These are phyloP conservation scores for Chamaenerion angustifolium DNA, from an alignment of 345 rosid species.

Conservation along the genomic window DNA sequence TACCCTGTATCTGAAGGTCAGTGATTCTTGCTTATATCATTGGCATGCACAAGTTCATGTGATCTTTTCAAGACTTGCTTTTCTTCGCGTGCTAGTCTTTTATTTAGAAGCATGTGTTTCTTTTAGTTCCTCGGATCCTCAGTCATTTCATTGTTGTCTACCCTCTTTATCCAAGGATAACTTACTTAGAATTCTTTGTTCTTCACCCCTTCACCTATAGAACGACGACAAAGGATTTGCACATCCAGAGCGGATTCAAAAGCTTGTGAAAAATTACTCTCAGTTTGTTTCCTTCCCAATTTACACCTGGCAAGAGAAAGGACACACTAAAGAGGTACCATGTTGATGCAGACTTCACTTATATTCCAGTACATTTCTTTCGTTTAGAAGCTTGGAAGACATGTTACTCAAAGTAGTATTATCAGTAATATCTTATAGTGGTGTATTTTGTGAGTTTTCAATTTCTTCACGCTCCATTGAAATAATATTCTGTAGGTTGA, in stretches of 20 bases:
- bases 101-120: too few relatives aligned
- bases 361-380: not conserved
- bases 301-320: constrained; percentile 95
- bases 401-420: not conserved
- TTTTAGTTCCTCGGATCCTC: too few relatives aligned
- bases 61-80: not conserved
- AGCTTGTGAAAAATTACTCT: constrained; percentile 91
- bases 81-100: not conserved
- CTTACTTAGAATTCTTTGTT: not conserved
- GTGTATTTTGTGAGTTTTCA: not conserved
- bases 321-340: constrained; percentile 82
- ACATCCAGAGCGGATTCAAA: constrained; percentile 79
- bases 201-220: constrained; percentile 18
- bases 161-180: not conserved
- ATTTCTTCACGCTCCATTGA: not conserved
- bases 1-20: constrained; percentile 79
- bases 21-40: constrained; percentile 4
- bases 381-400: not conserved
- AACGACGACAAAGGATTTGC: constrained; percentile 79
- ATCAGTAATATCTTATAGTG: not conserved
- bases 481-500: constrained; percentile 46
- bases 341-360: not conserved
- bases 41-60: constrained; percentile 2
- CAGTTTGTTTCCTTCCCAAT: constrained; percentile 99
- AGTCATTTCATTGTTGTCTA: too few relatives aligned